Base-by-base conservation (phyloP, 2,329 filamentous ascomycete species). In the Cadophora gregata region DNA sequence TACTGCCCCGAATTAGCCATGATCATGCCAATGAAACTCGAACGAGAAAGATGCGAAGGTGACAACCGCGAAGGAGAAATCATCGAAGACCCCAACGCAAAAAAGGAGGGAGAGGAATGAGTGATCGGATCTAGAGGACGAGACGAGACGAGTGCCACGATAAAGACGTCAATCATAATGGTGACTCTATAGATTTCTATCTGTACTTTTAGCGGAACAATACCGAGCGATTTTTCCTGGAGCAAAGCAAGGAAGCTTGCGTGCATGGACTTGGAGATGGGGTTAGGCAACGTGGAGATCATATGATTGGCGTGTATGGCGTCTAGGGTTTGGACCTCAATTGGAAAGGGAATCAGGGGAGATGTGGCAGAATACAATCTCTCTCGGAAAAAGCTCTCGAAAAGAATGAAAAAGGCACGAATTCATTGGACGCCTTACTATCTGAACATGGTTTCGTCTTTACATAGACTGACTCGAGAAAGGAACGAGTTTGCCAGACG, bases 1-100 rank as follows among this genome's bases (percentile, higher is more conserved):
- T 87, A 87, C 75, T 87, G 85, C 68, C 85, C 85, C 1, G 85
- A 87, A 74, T 74, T 87, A 24, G 81, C 79, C 69, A 78, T 87
- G 73, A 83, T 86, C 66, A 80, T 86, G 79, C 81, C 84, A 50
- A 87, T 87, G 85, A 85, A 85, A 75, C 75, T 85, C 12, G 82
- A 84, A 76, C 75, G 80, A 51, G 80, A 84, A 75, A 77, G 82
- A 21, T 85, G 83, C 71, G 68, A 71, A 8, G 73, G 73, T 14
- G 75, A 77, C 59, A 72, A 75, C 65, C 59, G 65, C 9, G 51
- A 70, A 56, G 75, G 75, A 6, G 63, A 70, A 27, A 74, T 76
- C 38, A 45, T 63, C 14, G 63, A 45, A 27, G 19, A 24, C 14
- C 21, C 61, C 51, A 48, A 63, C 21, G 24, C 56, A 31, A 48